Evolutionary conservation across 78 protist genomes (phyloP).

Genomic region (Mantamonas sphyraenae): DNA sequence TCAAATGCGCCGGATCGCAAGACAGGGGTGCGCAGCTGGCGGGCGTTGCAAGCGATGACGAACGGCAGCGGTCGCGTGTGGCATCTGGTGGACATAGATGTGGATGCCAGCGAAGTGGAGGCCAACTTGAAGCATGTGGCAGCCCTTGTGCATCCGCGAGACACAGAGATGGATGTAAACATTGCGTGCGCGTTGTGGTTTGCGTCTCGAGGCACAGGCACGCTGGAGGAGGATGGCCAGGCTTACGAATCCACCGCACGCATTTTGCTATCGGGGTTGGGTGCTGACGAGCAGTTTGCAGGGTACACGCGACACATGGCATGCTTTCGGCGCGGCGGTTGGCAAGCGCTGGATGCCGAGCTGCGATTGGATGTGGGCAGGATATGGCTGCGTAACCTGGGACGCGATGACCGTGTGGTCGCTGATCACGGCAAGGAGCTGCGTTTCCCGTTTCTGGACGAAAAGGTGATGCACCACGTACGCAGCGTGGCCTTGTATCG

Average conservation of each 20-base stretch:
- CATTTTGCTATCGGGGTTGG: conserved; percentile 75
- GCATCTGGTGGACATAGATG: not conserved
- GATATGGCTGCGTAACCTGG: conserved; percentile 39
- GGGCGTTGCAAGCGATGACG: conserved; percentile 7
- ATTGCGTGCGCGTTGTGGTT: conserved; percentile 77
- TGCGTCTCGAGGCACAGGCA: no score
- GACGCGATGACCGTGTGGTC: conserved; percentile 82
- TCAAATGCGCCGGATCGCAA: conserved; percentile 50
- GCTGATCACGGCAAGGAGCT: conserved; percentile 68
- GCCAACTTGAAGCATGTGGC: not conserved
- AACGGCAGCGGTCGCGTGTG: not conserved
- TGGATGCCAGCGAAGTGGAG: not conserved
- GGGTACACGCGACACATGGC: conserved; percentile 76
- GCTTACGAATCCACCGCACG: conserved; percentile 23
- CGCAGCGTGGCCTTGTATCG: conserved; percentile 3
- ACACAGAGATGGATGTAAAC: conserved; percentile 78
- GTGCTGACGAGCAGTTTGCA: conserved; percentile 88
- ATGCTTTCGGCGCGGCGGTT: conserved; percentile 28
- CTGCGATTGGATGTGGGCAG: conserved; percentile 11
- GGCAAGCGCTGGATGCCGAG: conserved; percentile 46
- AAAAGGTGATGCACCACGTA: conserved; percentile 29
- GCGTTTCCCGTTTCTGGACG: conserved; percentile 74
- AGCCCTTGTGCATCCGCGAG: conserved; percentile 11
- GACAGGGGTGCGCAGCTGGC: conserved; percentile 8
- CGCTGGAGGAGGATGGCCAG: not conserved